A percentile compares a stretch with the other conserved stretches of the same genome.
phyloP scores from a whole-genome alignment of 805 yeast species.

The Wickerhamiella kurtzmanii region DNA sequence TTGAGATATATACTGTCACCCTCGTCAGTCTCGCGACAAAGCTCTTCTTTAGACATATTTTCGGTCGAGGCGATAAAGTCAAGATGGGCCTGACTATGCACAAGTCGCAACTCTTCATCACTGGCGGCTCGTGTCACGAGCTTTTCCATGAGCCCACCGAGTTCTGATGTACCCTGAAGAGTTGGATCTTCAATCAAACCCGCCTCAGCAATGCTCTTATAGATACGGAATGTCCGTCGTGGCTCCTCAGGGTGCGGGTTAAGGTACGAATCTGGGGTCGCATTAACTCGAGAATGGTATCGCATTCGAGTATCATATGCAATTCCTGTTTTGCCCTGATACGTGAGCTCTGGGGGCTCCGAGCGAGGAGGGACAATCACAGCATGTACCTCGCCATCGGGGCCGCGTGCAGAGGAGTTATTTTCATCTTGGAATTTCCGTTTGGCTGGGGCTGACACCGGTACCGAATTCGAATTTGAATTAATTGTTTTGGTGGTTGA shows the following conservation, averaged over 20 bases:
- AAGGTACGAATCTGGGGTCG: slow-evolving; percentile 82
- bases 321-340: slow-evolving; percentile 64
- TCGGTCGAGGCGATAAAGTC: slow-evolving; percentile 63
- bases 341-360: slow-evolving; percentile 48
- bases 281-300: slow-evolving; percentile 87
- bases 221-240: slow-evolving; percentile 82
- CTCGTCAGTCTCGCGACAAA: slow-evolving; percentile 69
- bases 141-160: slow-evolving; percentile 78
- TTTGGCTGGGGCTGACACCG: not conserved
- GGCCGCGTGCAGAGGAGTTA: not conserved
- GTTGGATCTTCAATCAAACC: slow-evolving; percentile 76
- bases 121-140: slow-evolving; percentile 86
- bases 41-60: slow-evolving; percentile 59
- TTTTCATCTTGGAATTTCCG: not conserved
- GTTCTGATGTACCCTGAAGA: slow-evolving; percentile 53
- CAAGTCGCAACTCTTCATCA: slow-evolving; percentile 69
- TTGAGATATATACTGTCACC: slow-evolving; percentile 94
- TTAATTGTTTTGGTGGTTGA: too few species aligned
- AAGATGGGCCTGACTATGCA: slow-evolving; percentile 73
- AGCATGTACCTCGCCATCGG: slow-evolving; percentile 9
- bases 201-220: slow-evolving; percentile 85
- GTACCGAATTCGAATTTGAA: too few species aligned
- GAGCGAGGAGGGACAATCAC: slow-evolving; percentile 22
- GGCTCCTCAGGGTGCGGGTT: slow-evolving; percentile 99
- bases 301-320: slow-evolving; percentile 97